phyloP scores from a whole-genome alignment of 805 yeast genomes.

The Saturnispora silvae region DNA sequence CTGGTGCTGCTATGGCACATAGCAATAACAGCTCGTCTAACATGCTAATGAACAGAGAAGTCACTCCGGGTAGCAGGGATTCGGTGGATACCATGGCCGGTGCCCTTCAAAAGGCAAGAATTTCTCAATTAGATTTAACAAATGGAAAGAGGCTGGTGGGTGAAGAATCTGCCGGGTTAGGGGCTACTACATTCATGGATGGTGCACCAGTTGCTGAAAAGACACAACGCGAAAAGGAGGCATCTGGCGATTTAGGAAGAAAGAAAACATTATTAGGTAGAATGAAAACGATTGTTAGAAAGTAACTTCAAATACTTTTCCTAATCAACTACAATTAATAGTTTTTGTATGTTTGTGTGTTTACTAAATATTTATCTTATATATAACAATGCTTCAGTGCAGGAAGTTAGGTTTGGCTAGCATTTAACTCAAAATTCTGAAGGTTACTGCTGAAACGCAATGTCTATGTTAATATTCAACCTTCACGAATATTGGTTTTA shows the following conservation, averaged over 20 bases:
- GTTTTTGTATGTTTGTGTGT: too few species aligned
- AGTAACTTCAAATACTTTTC: constrained; percentile 9
- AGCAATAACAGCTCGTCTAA: background rate
- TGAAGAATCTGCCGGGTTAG: constrained; percentile 74
- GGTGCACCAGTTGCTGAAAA: constrained; percentile 78
- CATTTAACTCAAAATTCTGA: too few species aligned
- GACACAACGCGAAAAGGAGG: constrained; percentile 22
- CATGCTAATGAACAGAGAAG: background rate
- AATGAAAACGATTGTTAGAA: constrained; percentile 59
- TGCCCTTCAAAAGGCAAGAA: constrained; percentile 35
- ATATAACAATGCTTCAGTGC: too few species aligned
- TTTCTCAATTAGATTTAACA: constrained; percentile 62
- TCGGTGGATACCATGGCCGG: constrained; percentile 14
- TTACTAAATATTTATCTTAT: too few species aligned
- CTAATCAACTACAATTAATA: too few species aligned
- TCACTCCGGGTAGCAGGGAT: background rate
- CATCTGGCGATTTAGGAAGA: constrained; percentile 53
- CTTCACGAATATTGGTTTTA: too few species aligned
- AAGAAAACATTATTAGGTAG: constrained; percentile 77
- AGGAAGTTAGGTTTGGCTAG: too few species aligned
- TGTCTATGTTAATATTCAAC: too few species aligned
- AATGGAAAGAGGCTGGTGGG: constrained; percentile 61
- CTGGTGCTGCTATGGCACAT: too few species aligned
- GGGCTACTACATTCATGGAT: constrained; percentile 84
- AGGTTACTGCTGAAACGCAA: too few species aligned